These are phyloP conservation scores for Gaeumannomyces tritici DNA, from an alignment of 2,329 filamentous ascomycete species.

Conservation along the genomic window DNA sequence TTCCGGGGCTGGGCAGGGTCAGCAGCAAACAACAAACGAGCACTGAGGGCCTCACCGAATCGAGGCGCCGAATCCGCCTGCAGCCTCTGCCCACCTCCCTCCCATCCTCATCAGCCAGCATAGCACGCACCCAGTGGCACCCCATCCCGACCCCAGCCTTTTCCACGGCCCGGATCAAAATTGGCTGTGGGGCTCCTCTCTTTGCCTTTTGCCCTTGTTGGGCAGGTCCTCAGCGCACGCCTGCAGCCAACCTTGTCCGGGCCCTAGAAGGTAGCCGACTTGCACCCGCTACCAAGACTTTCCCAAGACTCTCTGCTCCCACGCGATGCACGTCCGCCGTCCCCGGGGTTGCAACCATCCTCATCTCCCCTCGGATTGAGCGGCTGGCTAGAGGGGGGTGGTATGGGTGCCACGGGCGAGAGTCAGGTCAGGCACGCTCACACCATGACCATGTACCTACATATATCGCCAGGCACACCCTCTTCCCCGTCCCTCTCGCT, in stretches of 20 bases:
- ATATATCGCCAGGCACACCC: background rate
- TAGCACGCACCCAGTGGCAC: no score
- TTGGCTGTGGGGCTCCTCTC: background rate
- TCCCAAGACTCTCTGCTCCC: no score
- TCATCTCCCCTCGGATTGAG: background rate
- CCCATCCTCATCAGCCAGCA: no score
- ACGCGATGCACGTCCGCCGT: background rate
- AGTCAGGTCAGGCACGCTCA: background rate
- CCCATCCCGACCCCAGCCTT: background rate
- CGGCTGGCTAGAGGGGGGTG: background rate
- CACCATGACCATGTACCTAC: background rate
- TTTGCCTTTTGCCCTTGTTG: conserved; percentile 2
- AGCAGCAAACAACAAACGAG: background rate
- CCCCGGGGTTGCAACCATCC: no score
- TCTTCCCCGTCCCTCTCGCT: background rate
- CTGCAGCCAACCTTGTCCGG: background rate
- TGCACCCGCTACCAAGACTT: background rate
- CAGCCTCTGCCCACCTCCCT: background rate
- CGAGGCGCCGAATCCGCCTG: no score
- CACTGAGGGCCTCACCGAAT: background rate
- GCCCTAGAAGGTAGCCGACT: background rate
- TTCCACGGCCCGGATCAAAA: background rate
- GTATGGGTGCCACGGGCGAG: background rate
- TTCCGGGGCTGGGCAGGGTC: background rate
- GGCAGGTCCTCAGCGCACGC: conserved; percentile 2